Evolutionary conservation across 2,329 filamentous ascomycete species (phyloP), one percentile per base, ranked within the genome.

Genomic region (Juglanconis oblonga): DNA sequence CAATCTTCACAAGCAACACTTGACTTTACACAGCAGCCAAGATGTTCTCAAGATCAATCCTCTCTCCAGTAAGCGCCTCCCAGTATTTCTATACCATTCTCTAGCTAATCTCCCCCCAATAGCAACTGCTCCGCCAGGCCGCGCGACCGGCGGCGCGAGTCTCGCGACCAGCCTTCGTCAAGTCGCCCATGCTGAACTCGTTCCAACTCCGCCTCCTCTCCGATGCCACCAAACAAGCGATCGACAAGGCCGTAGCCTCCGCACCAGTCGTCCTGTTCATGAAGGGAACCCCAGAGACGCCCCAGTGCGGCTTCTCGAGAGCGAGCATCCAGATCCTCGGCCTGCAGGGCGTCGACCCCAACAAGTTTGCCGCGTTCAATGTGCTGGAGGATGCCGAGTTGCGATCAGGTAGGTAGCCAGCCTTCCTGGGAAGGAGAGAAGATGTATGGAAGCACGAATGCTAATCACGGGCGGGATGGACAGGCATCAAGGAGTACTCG

Each of bases 281-380:
- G 90, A 94, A 94, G 77, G 90, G 90, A 58, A 93, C 90, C 5
- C 90, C 90, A 35, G 90, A 93, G 76, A 89, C 83, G 61, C 90
- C 90, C 24, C 89, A 92, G 74, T 93, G 90, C 74, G 73, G 95
- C 50, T 99, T 97, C 82, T 98, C 94, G 61, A 87, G 93, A 69
- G 94, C 94, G 57, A 92, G 86, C 73, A 96, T 99, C 73, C 93
- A 98, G 81, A 93, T 99, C 69, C 82, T 99, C 65, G 92, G 94
- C 60, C 77, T 97, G 70, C 94, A 99, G 78, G 95, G 95, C 65
- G 92, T 99, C 64, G 91, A 98, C 77, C 95, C 95, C 14, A 83
- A 84, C 66, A 98, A 98, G 79, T 99, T 99, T 73, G 91, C 92
- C n/a, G 94, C 95, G 7, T 97, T 97, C 77, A 98, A 99, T 77